These are phyloP conservation scores for Niveomyces coronatus DNA, from an alignment of 2,329 filamentous ascomycete genomes.

Conservation along the genomic window DNA sequence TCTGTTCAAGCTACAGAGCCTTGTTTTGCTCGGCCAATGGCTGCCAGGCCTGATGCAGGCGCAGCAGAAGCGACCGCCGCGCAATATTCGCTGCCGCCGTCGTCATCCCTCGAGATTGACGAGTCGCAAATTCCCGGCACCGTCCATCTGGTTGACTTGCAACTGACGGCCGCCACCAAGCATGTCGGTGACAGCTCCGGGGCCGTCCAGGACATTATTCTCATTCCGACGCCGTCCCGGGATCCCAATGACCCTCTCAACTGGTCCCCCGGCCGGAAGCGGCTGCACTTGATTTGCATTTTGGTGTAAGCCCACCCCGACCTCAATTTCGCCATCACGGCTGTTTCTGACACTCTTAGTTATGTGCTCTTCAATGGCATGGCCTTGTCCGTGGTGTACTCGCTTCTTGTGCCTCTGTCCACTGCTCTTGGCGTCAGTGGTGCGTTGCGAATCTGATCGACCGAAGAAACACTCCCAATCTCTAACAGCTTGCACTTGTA, in stretches of 20 bases:
- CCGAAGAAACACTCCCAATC: too few relatives aligned
- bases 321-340: too few relatives aligned
- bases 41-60: background rate
- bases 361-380: conserved; percentile 31
- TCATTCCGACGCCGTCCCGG: conserved; percentile 38
- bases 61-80: background rate
- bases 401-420: conserved; percentile 26
- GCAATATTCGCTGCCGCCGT: background rate
- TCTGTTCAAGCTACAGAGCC: too few relatives aligned
- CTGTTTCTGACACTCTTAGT: conserved; percentile 12
- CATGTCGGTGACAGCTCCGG: conserved; percentile 22
- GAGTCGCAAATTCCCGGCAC: conserved; percentile 25
- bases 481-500: background rate
- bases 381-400: conserved; percentile 29
- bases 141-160: conserved; percentile 29
- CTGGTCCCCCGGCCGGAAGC: conserved; percentile 27
- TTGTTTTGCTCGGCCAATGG: too few relatives aligned
- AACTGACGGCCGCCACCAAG: conserved; percentile 21
- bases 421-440: conserved; percentile 20
- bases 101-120: background rate
- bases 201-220: conserved; percentile 38
- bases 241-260: conserved; percentile 45
- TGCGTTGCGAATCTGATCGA: background rate
- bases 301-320: conserved; percentile 17
- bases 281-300: conserved; percentile 18